Evolutionary conservation across 306 rosid genomes (phyloP).

Genomic region (Cicer bijugum): DNA sequence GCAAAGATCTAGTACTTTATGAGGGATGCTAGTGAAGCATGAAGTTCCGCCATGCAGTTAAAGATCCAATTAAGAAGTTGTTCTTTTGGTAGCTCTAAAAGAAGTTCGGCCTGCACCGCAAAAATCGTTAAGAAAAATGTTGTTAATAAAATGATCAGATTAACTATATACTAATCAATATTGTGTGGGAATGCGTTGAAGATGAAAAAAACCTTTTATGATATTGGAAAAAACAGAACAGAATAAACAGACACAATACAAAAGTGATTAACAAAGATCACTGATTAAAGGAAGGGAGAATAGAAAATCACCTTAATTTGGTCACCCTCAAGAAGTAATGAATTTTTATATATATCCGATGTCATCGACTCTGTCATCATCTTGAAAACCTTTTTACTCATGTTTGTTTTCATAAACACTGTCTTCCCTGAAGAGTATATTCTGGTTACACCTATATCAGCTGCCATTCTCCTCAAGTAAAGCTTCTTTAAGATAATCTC

Average conservation of each 20-base stretch:
- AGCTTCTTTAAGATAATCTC: conserved; percentile 81
- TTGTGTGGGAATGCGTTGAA: conserved; percentile 13
- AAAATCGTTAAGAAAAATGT: conserved; percentile 11
- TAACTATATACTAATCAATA: background rate
- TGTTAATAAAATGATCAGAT: conserved; percentile 21
- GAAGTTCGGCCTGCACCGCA: conserved; percentile 84
- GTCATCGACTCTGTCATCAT: conserved; percentile 76
- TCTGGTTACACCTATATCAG: conserved; percentile 79
- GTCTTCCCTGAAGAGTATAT: conserved; percentile 76
- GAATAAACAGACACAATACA: conserved; percentile 29
- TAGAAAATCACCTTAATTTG: conserved; percentile 70
- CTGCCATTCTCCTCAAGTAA: conserved; percentile 94
- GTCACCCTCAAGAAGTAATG: conserved; percentile 74
- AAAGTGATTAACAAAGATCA: conserved; percentile 17
- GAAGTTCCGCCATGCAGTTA: conserved; percentile 88
- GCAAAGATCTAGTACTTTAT: conserved; percentile 64
- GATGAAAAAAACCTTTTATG: conserved; percentile 11
- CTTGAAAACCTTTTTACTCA: conserved; percentile 73
- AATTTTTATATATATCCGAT: conserved; percentile 68
- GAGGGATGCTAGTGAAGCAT: conserved; percentile 87
- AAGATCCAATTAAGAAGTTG: conserved; percentile 92
- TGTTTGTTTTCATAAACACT: conserved; percentile 76
- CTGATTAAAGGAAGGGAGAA: conserved; percentile 22
- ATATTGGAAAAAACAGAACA: conserved; percentile 1
- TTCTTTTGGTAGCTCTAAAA: conserved; percentile 89